Base-by-base conservation (phyloP, 208 protist species). In the Novymonas esmeraldas region DNA sequence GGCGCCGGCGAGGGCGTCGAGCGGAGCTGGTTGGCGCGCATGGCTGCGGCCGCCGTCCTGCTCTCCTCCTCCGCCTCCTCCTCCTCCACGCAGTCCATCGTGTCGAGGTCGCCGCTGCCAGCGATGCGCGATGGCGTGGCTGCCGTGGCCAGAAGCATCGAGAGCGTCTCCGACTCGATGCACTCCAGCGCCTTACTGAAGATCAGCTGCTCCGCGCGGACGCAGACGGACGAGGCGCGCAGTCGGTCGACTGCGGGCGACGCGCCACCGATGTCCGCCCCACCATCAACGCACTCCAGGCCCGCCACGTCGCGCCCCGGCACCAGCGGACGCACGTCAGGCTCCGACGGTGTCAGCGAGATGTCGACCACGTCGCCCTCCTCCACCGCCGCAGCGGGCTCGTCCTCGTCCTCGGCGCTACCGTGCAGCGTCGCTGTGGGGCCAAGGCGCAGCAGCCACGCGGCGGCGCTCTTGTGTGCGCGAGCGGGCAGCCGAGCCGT, bases 91-190 rank as follows among this genome's bases (percentile, higher is more conserved):
- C 58, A 63, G 26, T 74, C 68, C 22, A 28, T 57, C 10, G 50
- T 33, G 48, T 62, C 50, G n/a, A 67, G 36, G 29, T 44, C 28
- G 14, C 58, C 33, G 44, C 28, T 28, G 14, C 31, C 18, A 11
- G 22, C 38, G 3, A 45, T 16, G n/a, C 29, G 31, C 36, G 26
- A 22, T 29, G 28, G 36, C 2, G 28, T 31, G 13, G 31, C 1
- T 24, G 66, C 22, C 45, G 51, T 28, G 24, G 52, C 51, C 60
- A 74, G 60, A n/a, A 66, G 28, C 52, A 63, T 22, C 11, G 68
- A 63, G 9, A 74, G 24, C 42, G 68, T 60, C 44, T 74, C 68
- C 18, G 68, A 68, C 60, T 74, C 59, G 51, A 74, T n/a, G 44
- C 22, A 66, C 31, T 74, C 68, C 13, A 68, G 51, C 3, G 68